Conservation (phyloP, 768 basidiomycete genomes). For the Infundibulicybe gibba region DNA sequence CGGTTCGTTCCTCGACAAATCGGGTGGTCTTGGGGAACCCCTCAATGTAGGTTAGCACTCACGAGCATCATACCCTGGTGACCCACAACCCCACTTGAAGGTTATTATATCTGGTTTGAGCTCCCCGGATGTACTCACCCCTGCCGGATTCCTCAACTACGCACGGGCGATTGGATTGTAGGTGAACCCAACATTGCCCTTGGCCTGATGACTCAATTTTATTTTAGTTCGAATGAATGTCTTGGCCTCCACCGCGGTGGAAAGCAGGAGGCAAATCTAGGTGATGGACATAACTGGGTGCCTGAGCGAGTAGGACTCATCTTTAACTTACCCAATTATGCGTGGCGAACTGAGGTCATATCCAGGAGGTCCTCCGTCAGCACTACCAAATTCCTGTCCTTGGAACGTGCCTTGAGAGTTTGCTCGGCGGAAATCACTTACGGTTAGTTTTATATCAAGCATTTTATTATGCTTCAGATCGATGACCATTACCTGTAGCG, state of each 20-base stretch:
- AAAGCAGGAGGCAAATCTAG: conserved; percentile 60
- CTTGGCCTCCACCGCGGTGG: conserved; percentile 58
- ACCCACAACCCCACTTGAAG: conserved; percentile 19
- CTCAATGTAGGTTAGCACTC: conserved; percentile 27
- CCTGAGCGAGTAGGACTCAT: conserved; percentile 20
- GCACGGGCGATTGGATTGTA: conserved; percentile 55
- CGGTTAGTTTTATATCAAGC: conserved; percentile 31
- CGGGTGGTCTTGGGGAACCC: conserved; percentile 19
- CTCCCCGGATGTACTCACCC: conserved; percentile 42
- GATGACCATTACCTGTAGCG: conserved; percentile 3
- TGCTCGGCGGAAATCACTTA: conserved; percentile 68
- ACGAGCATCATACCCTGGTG: too few species aligned
- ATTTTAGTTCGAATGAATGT: conserved; percentile 49
- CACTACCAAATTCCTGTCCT: conserved; percentile 62
- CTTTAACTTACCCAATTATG: not conserved
- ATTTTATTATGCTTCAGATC: not conserved
- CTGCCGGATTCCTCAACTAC: conserved; percentile 44
- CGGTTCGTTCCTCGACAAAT: conserved; percentile 19
- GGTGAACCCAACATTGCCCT: conserved; percentile 10
- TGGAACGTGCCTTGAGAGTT: conserved; percentile 68
- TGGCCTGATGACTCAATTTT: not conserved
- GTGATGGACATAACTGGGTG: conserved; percentile 63
- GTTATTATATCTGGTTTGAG: conserved; percentile 58
- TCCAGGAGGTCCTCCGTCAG: conserved; percentile 65
- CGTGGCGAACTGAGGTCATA: conserved; percentile 8